Percentiles rank a stretch among this genome's conserved stretches.
Conservation (phyloP, 2,329 filamentous ascomycete genomes). For the Cylindrodendrum hubeiense region DNA sequence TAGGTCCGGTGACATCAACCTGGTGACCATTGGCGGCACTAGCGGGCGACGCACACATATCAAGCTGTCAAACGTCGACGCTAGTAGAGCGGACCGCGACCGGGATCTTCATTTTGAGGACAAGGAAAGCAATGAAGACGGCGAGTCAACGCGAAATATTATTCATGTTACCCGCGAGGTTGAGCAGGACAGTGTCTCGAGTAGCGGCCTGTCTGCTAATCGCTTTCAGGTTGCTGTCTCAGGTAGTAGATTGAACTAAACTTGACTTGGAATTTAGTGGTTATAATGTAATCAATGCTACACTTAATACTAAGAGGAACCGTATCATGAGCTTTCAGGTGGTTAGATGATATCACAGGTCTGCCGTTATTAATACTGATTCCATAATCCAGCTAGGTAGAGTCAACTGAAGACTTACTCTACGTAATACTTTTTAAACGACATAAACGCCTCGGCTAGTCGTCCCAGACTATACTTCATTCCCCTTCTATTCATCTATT, state of each 20-base stretch:
- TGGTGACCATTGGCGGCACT: constrained; percentile 31
- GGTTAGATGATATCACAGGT: too few relatives aligned
- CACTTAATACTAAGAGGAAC: too few relatives aligned
- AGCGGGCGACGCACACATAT: constrained; percentile 21
- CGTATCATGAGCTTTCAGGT: too few relatives aligned
- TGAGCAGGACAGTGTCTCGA: constrained; percentile 27
- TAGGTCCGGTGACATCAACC: constrained; percentile 27
- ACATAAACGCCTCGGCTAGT: too few relatives aligned
- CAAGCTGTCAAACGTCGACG: constrained; percentile 21
- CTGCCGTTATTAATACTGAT: too few relatives aligned
- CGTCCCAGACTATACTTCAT: too few relatives aligned
- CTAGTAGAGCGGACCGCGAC: constrained; percentile 10
- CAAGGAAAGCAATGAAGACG: constrained; percentile 33
- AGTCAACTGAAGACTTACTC: too few relatives aligned
- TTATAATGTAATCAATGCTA: too few relatives aligned
- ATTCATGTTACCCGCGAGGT: constrained; percentile 34
- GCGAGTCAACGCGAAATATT: constrained; percentile 29
- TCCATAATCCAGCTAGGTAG: too few relatives aligned
- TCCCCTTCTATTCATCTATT: too few relatives aligned
- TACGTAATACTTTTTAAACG: too few relatives aligned
- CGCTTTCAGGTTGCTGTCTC: constrained; percentile 2
- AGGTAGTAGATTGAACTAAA: neutral
- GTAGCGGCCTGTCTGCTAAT: neutral
- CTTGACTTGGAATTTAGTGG: too few relatives aligned
- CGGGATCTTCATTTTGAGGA: constrained; percentile 26